These are phyloP conservation scores for Hanseniaspora nectarophila DNA, from an alignment of 805 yeast genomes.

Conservation along the genomic window DNA sequence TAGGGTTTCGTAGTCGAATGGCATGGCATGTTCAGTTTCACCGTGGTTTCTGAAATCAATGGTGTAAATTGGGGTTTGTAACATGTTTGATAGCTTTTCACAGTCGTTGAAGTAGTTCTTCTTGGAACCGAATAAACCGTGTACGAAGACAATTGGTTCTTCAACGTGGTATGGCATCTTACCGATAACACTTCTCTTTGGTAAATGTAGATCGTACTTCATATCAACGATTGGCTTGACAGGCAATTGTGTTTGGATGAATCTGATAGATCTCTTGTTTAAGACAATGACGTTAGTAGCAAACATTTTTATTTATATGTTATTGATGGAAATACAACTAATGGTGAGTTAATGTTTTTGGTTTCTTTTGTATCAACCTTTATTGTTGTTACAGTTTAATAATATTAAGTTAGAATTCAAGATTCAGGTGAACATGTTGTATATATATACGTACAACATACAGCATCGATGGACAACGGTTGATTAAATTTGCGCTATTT, in stretches of 20 bases:
- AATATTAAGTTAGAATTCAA: too few species aligned
- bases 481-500: conserved; percentile 1
- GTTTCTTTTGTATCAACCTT: too few species aligned
- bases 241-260: conserved; percentile 17
- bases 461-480: background rate
- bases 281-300: background rate
- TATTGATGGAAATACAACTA: background rate
- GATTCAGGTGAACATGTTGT: background rate
- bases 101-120: conserved; percentile 33
- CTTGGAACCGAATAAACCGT: conserved; percentile 40
- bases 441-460: background rate
- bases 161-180: conserved; percentile 20
- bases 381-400: too few species aligned
- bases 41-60: conserved; percentile 44
- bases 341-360: too few species aligned
- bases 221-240: conserved; percentile 20
- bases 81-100: conserved; percentile 26
- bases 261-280: conserved; percentile 9
- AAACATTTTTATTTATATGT: background rate
- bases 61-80: conserved; percentile 30
- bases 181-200: conserved; percentile 20
- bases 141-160: conserved; percentile 34
- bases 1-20: conserved; percentile 33
- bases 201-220: conserved; percentile 26
- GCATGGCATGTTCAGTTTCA: conserved; percentile 31